A percentile compares a stretch with the other conserved stretches of the same genome.
Evolutionary conservation across 1,284 basidiomycete species (phyloP).

Genomic region (Sporisorium scitamineum): DNA sequence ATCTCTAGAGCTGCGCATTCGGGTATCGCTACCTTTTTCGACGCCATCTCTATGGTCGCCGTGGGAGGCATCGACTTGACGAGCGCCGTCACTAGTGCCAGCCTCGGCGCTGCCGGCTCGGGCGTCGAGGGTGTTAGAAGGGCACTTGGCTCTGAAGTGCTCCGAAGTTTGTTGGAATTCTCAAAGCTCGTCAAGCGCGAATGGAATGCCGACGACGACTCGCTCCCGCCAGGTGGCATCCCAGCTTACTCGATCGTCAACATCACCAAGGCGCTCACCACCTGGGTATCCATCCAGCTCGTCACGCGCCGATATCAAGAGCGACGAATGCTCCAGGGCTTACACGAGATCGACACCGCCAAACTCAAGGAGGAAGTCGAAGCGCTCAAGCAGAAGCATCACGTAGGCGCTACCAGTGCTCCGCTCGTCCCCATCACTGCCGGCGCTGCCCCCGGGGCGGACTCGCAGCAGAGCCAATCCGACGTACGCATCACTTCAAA

Average conservation of each 20-base stretch:
- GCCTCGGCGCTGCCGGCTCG: slow-evolving; percentile 55
- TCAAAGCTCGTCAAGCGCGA: slow-evolving; percentile 58
- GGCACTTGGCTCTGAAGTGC: slow-evolving; percentile 56
- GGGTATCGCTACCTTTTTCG: slow-evolving; percentile 60
- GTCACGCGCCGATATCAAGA: slow-evolving; percentile 58
- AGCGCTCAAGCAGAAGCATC: slow-evolving; percentile 27
- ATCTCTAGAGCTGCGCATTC: slow-evolving; percentile 46
- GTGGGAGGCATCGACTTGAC: slow-evolving; percentile 61
- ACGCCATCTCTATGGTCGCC: slow-evolving; percentile 55
- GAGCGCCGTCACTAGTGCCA: slow-evolving; percentile 55
- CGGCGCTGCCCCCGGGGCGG: neutral
- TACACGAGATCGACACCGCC: slow-evolving; percentile 45
- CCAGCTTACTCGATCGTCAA: slow-evolving; percentile 56
- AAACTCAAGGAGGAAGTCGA: slow-evolving; percentile 42
- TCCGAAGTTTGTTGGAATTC: slow-evolving; percentile 53
- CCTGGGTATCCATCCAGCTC: slow-evolving; percentile 62
- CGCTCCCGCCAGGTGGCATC: slow-evolving; percentile 61
- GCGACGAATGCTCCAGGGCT: slow-evolving; percentile 42
- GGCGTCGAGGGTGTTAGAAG: slow-evolving; percentile 57
- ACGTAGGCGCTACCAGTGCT: slow-evolving; percentile 20
- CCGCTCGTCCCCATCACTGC: slow-evolving; percentile 15
- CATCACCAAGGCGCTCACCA: slow-evolving; percentile 57
- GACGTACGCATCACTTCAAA: slow-evolving; percentile 59
- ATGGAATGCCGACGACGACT: slow-evolving; percentile 55
- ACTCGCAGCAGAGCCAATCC: neutral